Base-by-base conservation (phyloP, 2,329 filamentous ascomycete genomes). In the Fusarium austroafricanum region DNA sequence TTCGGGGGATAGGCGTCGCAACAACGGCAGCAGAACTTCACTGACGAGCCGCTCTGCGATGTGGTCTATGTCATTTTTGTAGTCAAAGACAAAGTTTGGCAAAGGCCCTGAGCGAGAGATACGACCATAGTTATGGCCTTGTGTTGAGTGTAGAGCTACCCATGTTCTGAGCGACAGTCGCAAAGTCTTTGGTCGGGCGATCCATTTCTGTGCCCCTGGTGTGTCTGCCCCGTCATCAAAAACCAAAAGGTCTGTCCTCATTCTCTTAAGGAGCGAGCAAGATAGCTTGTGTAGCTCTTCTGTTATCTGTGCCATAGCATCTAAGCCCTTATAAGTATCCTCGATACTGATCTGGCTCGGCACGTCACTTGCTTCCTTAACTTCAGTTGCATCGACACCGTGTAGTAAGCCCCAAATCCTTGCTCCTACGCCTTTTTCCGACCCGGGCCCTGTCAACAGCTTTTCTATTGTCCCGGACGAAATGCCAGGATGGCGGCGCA, bases 341-440 rank as follows among this genome's bases (percentile, higher is more conserved):
- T 98, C 95, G 67, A 98, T 96, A 77, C 93, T 96, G 75, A 98
- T 96, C 78, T 97, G 94, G 2, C 88, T 89, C 0, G 95, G 95
- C 2, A 96, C 79, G 43, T 89, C 86, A 70, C 87, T 87, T 3
- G 89, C 91, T 65, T 89, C 84, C 49, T 89, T 88, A 18, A 98
- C 93, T 60, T 92, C 89, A 1, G 86, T 84, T 52, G 89, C 81
- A 76, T 98, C 95, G 28, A 93, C 83, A 8, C 94, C 95, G 76
- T 97, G 90, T 3, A 98, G 80, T 9, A 97, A 82, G 18, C 82
- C 83, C 93, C 93, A 98, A 5, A 94, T 81, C 70, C 88, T 90
- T 33, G 81, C 76, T 1, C 93, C 93, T 52, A 94, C 88, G 28
- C 91, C 92, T 70, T 86, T 88, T 59, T 91, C 88, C 3, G 88